Evolutionary conservation across 2,329 filamentous ascomycete genomes (phyloP).

Genomic region (Ceratocystis albifundus): DNA sequence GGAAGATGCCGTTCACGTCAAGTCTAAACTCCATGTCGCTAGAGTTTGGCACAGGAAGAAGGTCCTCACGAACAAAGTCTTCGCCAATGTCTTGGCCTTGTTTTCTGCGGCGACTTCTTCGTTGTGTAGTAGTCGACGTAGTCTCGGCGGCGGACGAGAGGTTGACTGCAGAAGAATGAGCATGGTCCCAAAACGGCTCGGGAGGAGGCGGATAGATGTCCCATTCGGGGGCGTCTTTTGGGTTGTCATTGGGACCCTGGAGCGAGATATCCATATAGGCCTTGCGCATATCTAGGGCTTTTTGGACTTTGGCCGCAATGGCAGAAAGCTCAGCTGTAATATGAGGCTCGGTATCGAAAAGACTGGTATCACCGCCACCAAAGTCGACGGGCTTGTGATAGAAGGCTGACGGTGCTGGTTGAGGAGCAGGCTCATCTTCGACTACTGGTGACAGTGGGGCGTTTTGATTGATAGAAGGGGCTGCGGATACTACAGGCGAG

Average conservation of each 20-base stretch:
- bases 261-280: constrained; percentile 81
- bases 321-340: constrained; percentile 72
- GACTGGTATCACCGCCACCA: constrained; percentile 30
- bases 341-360: constrained; percentile 61
- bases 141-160: constrained; percentile 24
- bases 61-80: constrained; percentile 74
- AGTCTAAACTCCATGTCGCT: constrained; percentile 65
- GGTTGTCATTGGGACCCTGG: constrained; percentile 73
- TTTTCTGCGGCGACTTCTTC: constrained; percentile 44
- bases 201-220: constrained; percentile 83
- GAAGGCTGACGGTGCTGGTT: neutral
- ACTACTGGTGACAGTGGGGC: constrained; percentile 13
- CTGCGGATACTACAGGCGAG: constrained; percentile 16
- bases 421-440: neutral
- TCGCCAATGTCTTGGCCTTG: constrained; percentile 82
- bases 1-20: constrained; percentile 78
- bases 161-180: constrained; percentile 20
- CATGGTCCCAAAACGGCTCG: constrained; percentile 70
- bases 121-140: constrained; percentile 26
- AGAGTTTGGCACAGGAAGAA: constrained; percentile 58
- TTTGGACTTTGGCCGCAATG: constrained; percentile 85
- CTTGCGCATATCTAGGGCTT: constrained; percentile 73
- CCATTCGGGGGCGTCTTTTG: constrained; percentile 74
- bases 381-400: constrained; percentile 18
- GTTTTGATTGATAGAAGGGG: neutral